Evolutionary conservation across 129 eudicot genomes (phyloP), one percentile per base, ranked within the genome.

Genomic region (Pseudognaphalium luteoalbum): DNA sequence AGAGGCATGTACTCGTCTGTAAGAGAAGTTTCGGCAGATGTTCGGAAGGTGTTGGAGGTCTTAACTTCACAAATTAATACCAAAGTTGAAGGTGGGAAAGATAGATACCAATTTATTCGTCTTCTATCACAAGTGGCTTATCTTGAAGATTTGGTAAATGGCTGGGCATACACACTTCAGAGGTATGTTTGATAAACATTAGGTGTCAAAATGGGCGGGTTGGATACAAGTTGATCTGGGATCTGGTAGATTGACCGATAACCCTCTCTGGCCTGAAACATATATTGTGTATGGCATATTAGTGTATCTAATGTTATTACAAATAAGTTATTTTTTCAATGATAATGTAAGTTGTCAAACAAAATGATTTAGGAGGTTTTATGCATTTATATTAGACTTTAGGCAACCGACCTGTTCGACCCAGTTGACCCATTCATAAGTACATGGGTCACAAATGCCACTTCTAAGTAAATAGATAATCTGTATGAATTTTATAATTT

Each of bases 141-240:
- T 84, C 87, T 94, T 70, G 97, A 94, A 57, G 99, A 94, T 77
- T 66, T 91, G 88, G 99, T 94, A 25, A 87, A 76, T 71, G 87
- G 80, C 82, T 94, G 99, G 99, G 91, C 84, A 1, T 83, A 89
- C 83, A 76, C 78, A 3, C 71, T 94, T 67, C 97, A 81, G 67
- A 91, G 99, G 99, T 94, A 91, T 33, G 79, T 44, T 71, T 63
- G 29, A 66, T 69, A 32, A 47, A 12, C 15, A 72, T 6, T 33
- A 33, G 25, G 22, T 65, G 42, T 65, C 3, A 33, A 65, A 33
- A 17, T 32, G 42, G 42, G 44, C 1, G 2, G 9, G 22, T 14
- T 28, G 20, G 6, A 11, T 9, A 20, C 65, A 59, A 62, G 17
- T 12, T 5, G 29, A 28, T 6, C 42, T 16, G 42, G 19, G 7